Percentiles rank a stretch among this genome's conserved stretches.
These are phyloP conservation scores for Remersonia thermophila DNA, from an alignment of 2,329 filamentous ascomycete genomes.

Conservation along the genomic window DNA sequence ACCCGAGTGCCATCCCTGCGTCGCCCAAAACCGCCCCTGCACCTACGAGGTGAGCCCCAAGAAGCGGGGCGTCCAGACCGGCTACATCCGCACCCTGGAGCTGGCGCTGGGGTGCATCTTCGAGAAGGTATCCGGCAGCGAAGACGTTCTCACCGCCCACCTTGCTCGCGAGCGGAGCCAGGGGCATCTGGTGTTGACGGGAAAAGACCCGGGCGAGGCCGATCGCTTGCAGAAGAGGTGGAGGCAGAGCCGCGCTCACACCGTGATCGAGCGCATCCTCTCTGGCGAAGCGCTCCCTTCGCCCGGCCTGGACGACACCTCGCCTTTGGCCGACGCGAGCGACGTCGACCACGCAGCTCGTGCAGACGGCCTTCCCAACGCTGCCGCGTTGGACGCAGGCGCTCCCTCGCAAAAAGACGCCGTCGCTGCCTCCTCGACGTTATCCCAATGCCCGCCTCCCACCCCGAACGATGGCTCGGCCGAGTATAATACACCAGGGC, in stretches of 20 bases:
- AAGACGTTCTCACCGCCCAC: conserved; percentile 43
- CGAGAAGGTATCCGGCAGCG: conserved; percentile 45
- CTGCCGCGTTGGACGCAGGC: not conserved
- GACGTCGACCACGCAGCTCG: conserved; percentile 18
- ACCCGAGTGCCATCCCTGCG: conserved; percentile 56
- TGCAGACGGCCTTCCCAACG: no score
- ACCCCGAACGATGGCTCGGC: not conserved
- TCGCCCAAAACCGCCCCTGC: conserved; percentile 49
- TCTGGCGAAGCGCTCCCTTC: conserved; percentile 30
- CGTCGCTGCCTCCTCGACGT: no score
- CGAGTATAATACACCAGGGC: no score
- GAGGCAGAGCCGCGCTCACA: conserved; percentile 49
- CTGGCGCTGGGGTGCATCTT: conserved; percentile 56
- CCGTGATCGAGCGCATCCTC: conserved; percentile 49
- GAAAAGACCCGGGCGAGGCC: conserved; percentile 38
- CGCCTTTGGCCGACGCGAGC: conserved; percentile 22
- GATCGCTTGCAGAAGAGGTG: conserved; percentile 50
- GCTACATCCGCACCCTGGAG: conserved; percentile 65
- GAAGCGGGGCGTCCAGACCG: conserved; percentile 68
- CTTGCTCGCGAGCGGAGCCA: conserved; percentile 33
- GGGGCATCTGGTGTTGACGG: conserved; percentile 35
- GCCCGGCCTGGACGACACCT: conserved; percentile 21
- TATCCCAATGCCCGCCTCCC: not conserved
- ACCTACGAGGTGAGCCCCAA: conserved; percentile 62
- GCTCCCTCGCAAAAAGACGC: not conserved